These are phyloP conservation scores for Fusarium piperis DNA, from an alignment of 2,329 filamentous ascomycete genomes.

Conservation along the genomic window DNA sequence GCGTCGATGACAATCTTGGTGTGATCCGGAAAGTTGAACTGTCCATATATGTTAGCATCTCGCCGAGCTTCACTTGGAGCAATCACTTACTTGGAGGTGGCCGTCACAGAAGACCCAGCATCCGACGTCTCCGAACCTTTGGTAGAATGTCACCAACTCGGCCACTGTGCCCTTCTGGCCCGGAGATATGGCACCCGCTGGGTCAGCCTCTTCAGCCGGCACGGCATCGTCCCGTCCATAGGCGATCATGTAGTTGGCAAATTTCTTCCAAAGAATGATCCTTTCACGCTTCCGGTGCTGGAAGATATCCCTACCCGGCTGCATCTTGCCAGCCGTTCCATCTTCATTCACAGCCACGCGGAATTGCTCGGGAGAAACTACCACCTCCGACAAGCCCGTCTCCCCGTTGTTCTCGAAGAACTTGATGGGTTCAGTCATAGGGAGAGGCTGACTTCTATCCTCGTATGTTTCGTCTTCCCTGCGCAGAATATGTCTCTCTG, in stretches of 20 bases:
- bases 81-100: conserved; percentile 71
- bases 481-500: conserved; percentile 75
- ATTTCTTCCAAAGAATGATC: conserved; percentile 76
- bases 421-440: conserved; percentile 71
- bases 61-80: background rate
- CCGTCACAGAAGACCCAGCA: conserved; percentile 86
- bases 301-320: conserved; percentile 70
- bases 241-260: conserved; percentile 78
- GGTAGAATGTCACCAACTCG: conserved; percentile 81
- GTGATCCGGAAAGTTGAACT: conserved; percentile 91
- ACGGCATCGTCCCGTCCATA: conserved; percentile 77
- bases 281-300: conserved; percentile 73
- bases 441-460: conserved; percentile 69
- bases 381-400: conserved; percentile 69
- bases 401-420: conserved; percentile 79
- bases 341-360: conserved; percentile 64
- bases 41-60: conserved; percentile 40
- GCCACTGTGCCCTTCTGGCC: conserved; percentile 51
- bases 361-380: conserved; percentile 71
- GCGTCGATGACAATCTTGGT: conserved; percentile 84
- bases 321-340: conserved; percentile 68
- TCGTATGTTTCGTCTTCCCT: conserved; percentile 64
- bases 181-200: conserved; percentile 52
- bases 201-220: conserved; percentile 57
- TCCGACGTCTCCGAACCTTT: conserved; percentile 81